Evolutionary conservation across 345 rosid genomes (phyloP), one percentile per base, ranked within the genome.

Genomic region (Hibiscus tridactylites): DNA sequence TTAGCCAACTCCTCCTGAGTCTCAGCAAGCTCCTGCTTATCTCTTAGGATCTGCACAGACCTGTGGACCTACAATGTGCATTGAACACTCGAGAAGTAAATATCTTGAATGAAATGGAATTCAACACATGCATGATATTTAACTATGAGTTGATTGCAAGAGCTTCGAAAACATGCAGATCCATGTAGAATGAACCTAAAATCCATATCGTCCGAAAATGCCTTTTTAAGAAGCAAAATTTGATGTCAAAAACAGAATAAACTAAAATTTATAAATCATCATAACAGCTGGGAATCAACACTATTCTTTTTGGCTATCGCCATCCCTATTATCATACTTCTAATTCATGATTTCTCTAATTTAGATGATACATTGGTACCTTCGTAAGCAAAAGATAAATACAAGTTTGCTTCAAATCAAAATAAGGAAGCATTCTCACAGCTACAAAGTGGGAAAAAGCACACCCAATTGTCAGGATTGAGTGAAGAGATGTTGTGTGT

Each of bases 21-120:
- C 6, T 96, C 99, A 12, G 93, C 94, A 70, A 92, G 90, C 80
- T 96, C 99, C 87, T 96, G 99, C 81, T 92, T 96, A 81, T 96
- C 99, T 78, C 99, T 88, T 13, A 96, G 82, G 76, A 96, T 88
- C 87, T 96, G 99, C 70, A 96, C 95, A 60, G 99, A 96, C 77
- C 98, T 87, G 77, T 91, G 97, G 76, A 96, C 99, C 99, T 96
- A 82, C 76, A 85, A 44, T 37, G 70, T 24, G 53, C 59, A 76
- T 65, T 29, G 15, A 68, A 68, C 52, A 52, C 44, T 66, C 56
- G 16, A 76, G 37, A 57, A 44, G 7, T 73, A 52, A 78, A 9
- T 39, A n/a, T 65, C 57, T 42, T 21, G 62, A 47, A 62, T 50
- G 61, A 70, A 52, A 65, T 16, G 47, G 60, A 31, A 10, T 10